These are phyloP conservation scores for Aspergillus leporis DNA, from an alignment of 495 filamentous ascomycete species.

Conservation along the genomic window DNA sequence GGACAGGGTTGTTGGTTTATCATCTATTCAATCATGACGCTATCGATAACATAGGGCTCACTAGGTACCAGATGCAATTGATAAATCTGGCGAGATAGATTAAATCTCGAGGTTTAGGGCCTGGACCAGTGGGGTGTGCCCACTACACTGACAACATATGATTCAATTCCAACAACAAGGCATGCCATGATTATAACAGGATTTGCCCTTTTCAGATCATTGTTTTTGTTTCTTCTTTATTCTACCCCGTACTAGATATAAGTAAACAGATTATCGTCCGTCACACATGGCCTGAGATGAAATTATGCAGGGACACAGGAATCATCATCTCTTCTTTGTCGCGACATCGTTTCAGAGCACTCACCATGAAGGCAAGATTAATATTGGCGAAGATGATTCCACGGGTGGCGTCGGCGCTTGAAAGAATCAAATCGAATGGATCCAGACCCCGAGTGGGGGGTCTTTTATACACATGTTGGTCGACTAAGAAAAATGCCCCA, in stretches of 20 bases:
- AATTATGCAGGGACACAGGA: background rate
- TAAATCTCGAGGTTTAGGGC: background rate
- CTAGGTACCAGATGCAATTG: background rate
- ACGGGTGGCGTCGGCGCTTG: background rate
- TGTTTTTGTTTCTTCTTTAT: too few species aligned
- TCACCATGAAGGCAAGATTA: too few species aligned
- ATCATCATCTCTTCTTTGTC: background rate
- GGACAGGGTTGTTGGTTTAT: too few species aligned
- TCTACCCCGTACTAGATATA: too few species aligned
- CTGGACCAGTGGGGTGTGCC: background rate
- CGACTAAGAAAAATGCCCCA: background rate
- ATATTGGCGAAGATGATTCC: background rate
- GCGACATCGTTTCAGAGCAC: too few species aligned
- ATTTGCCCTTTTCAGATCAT: too few species aligned
- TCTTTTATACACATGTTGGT: too few species aligned
- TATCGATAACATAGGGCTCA: background rate
- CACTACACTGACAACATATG: background rate
- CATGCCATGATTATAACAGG: too few species aligned
- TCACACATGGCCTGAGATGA: background rate
- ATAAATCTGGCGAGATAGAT: background rate
- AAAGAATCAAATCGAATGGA: background rate
- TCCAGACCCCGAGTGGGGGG: background rate
- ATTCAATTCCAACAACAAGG: too few species aligned
- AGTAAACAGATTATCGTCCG: too few species aligned
- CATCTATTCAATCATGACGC: background rate